Base-by-base conservation (phyloP, 1,284 basidiomycete genomes). In the Pascua guehoae region DNA sequence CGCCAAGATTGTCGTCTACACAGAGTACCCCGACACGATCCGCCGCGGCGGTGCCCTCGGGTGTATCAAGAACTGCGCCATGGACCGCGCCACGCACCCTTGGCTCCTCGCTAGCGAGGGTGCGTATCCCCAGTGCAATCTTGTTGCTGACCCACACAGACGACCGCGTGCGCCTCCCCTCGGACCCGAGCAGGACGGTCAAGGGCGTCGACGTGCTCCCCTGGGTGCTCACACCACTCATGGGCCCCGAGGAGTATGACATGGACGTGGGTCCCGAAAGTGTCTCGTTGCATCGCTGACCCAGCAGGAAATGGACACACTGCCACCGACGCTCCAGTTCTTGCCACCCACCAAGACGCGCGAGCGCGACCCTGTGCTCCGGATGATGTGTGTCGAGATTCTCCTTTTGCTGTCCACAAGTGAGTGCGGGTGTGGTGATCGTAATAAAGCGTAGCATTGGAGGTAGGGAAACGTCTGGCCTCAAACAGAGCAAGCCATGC, bases 241-340 rank as follows among this genome's bases (percentile, higher is more conserved):
- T 94, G 61, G 94, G 94, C 5, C 88, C 92, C 1, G 93, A 97
- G 74, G 95, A 98, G 74, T 86, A 90, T 60, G 91, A 95, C 60
- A 81, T 93, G 2, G 92, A 95, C 64, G 89, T 88, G 63, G 57
- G 79, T 66, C 8, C 14, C 14, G 24, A 49, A 12, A 10, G 16
- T 9, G 8, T n/a, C 15, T 60, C 41, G 61, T 66, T 38, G 38
- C 39, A 64, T 63, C 24, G 58, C 63, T 50, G 53, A 64, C 52
- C 15, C 49, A n/a, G 16, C 73, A 95, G 87, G 91, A 93, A 56
- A 89, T 94, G 79, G 95, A 98, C 67, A 84, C 85, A 49, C 81
- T 98, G 1, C 92, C 89, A 0, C 79, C 85, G 16, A 84, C 87
- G 1, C 82, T 98, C 18, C 96, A 98, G 74, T 88, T 98, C 76